Evolutionary conservation across 306 rosid genomes (phyloP), one percentile per base, ranked within the genome.

Genomic region (Senna tora): DNA sequence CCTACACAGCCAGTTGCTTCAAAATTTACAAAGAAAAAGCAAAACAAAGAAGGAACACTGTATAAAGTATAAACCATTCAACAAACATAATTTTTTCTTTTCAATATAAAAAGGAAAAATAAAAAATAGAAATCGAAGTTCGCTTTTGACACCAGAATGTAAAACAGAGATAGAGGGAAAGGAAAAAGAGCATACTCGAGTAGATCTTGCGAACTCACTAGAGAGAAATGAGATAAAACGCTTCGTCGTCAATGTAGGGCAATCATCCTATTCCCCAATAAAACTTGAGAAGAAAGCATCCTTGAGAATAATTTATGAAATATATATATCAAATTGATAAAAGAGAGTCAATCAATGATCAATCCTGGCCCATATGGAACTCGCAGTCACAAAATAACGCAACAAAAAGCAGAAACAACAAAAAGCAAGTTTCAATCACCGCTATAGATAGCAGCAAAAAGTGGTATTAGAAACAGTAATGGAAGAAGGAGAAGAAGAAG

Each of bases 121-220:
- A 45, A 57, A 69, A 60, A 57, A 61, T 22, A 9, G 30, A 49
- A 78, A 61, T 54, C 25, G 77, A 67, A 71, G 83, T 56, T 77
- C 84, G 74, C 46, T 72, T 80, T 70, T 75, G 86, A 85, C 84
- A 79, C 70, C 76, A 41, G 70, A 81, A 52, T 32, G 76, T 60
- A 45, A 56, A 33, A 69, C 9, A 21, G 1, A 20, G 65, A 56
- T 5, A 32, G 56, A 33, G 65, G 5, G 39, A 36, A 7, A 69
- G 54, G 80, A 47, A 60, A 82, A 84, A 81, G 85, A 83, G 82
- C 93, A 84, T 93, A 87, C 92, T 82, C 83, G 84, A 85, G 85
- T 72, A 84, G 97, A 93, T 89, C 98, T 90, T 81, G 89, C 73
- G 73, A 83, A 61, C 61, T 74, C 77, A 82, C n/a, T n/a, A n/a